Percentiles rank a stretch among this genome's conserved stretches.
Evolutionary conservation across 2,329 filamentous ascomycete genomes (phyloP).

Genomic region (Teratosphaeria epicoccoides): DNA sequence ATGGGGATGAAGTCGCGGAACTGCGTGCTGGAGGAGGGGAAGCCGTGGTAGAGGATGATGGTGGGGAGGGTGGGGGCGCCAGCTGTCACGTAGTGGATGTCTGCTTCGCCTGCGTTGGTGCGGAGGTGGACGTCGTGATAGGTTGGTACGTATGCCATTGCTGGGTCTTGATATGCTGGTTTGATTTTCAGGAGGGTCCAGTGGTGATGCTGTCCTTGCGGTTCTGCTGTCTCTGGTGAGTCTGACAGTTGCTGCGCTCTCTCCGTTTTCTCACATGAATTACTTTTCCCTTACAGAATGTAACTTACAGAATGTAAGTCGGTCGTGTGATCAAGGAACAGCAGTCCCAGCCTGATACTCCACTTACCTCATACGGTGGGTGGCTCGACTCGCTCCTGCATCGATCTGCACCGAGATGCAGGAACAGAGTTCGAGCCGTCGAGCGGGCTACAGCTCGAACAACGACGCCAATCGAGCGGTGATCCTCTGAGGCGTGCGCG

Average conservation of each 20-base stretch:
- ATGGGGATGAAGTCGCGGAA: slow-evolving; percentile 37
- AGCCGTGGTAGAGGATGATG: slow-evolving; percentile 39
- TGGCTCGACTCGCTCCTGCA: neutral
- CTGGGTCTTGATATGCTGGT: neutral
- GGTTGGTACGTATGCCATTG: neutral
- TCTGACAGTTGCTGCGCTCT: too few relatives aligned
- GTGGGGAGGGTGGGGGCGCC: slow-evolving; percentile 21
- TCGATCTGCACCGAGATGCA: neutral
- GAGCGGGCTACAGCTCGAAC: neutral
- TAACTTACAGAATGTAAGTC: too few relatives aligned
- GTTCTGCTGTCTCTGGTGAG: too few relatives aligned
- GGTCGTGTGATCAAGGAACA: too few relatives aligned
- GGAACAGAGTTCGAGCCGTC: neutral
- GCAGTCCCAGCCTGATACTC: neutral
- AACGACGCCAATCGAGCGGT: neutral
- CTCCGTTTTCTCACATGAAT: too few relatives aligned
- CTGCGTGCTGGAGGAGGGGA: slow-evolving; percentile 37
- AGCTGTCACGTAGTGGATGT: slow-evolving; percentile 15
- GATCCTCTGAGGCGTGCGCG: neutral
- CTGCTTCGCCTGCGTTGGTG: neutral
- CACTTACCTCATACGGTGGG: neutral
- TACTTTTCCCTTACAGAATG: too few relatives aligned
- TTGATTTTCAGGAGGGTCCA: too few relatives aligned
- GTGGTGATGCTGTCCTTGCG: too few relatives aligned
- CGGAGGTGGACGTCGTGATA: neutral